Conservation (phyloP, 768 basidiomycete genomes). For the Kwoniella pini region DNA sequence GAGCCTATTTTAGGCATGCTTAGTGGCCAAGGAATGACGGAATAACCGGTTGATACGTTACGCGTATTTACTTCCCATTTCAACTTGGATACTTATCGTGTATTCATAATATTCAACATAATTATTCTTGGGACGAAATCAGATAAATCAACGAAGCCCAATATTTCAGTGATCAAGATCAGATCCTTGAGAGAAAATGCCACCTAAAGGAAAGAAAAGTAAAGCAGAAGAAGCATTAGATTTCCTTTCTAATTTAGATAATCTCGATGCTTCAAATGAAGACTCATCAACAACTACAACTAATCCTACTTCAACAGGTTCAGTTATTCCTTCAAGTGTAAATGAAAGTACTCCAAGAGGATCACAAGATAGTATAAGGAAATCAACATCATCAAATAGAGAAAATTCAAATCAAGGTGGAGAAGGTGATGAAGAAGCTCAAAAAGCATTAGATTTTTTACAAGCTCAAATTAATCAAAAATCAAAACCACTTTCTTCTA, state of each 20-base stretch:
- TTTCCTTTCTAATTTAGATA: conserved; percentile 92
- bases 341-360: conserved; percentile 23
- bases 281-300: conserved; percentile 15
- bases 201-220: conserved; percentile 49
- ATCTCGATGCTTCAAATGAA: conserved; percentile 58
- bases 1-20: background rate
- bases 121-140: too few relatives aligned
- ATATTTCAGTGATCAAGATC: too few relatives aligned
- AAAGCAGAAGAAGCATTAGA: conserved; percentile 72
- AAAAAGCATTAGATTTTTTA: conserved; percentile 86
- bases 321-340: background rate
- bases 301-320: background rate
- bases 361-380: conserved; percentile 34
- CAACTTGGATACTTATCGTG: too few relatives aligned
- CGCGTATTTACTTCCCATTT: too few relatives aligned
- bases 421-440: conserved; percentile 64
- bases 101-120: too few relatives aligned
- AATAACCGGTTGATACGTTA: background rate
- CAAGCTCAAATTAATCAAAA: conserved; percentile 89
- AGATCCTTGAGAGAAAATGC: conserved; percentile 31
- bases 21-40: background rate
- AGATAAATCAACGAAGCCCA: background rate
- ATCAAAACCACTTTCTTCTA: conserved; percentile 56
- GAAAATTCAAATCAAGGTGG: conserved; percentile 3
- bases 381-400: conserved; percentile 7